Conservation (phyloP, 768 basidiomycete genomes). For the Porpolomopsis calyptriformis region DNA sequence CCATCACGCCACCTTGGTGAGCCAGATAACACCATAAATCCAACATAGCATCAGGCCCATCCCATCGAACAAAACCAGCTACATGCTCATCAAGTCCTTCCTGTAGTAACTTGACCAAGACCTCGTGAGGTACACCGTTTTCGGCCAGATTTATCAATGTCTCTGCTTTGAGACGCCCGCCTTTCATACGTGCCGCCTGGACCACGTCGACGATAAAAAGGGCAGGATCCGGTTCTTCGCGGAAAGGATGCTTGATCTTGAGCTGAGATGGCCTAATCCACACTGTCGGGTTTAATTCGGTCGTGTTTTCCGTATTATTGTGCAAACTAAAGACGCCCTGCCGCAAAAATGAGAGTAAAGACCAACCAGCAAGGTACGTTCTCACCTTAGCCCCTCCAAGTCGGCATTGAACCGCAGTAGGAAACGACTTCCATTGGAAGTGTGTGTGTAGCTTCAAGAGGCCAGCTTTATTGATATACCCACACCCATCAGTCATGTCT, state of each 20-base stretch:
- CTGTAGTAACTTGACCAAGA: constrained; percentile 32
- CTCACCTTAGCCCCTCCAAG: constrained; percentile 18
- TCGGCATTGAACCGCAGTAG: constrained; percentile 33
- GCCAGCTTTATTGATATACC: constrained; percentile 24
- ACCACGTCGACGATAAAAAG: constrained; percentile 44
- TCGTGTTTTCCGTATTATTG: constrained; percentile 7
- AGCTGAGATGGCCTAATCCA: constrained; percentile 26
- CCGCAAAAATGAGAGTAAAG: too few species aligned
- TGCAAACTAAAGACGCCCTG: constrained; percentile 2
- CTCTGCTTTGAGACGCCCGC: constrained; percentile 41
- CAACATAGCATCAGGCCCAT: constrained; percentile 21
- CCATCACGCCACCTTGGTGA: constrained; percentile 31
- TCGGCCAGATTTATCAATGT: constrained; percentile 55
- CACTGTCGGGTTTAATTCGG: constrained; percentile 17
- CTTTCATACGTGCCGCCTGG: constrained; percentile 37
- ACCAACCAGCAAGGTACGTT: neutral
- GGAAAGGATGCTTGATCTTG: constrained; percentile 24
- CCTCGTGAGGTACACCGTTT: constrained; percentile 40
- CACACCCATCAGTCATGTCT: constrained; percentile 34
- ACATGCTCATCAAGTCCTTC: constrained; percentile 27
- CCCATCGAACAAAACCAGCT: constrained; percentile 33
- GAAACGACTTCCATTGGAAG: constrained; percentile 21
- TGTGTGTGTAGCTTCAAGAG: constrained; percentile 18
- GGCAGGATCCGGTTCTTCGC: constrained; percentile 21
- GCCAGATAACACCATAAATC: constrained; percentile 34